phyloP scores from a whole-genome alignment of 257 asterid genomes.

The Fraxinus excelsior region DNA sequence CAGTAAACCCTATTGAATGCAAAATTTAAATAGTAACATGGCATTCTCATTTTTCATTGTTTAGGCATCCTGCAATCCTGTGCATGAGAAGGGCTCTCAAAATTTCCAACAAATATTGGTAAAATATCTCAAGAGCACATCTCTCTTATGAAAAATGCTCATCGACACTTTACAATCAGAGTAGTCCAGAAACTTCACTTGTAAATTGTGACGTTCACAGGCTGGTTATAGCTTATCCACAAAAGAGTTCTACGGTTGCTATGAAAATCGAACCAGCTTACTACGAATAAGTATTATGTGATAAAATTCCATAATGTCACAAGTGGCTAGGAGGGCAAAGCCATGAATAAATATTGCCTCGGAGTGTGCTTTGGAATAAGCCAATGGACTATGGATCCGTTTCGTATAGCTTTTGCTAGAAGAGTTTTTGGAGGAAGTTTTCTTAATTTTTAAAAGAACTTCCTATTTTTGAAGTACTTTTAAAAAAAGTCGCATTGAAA shows the following conservation, averaged over 20 bases:
- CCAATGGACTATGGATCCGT: constrained; percentile 48
- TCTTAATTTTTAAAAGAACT: no score
- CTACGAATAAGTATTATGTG: not conserved
- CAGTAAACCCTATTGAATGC: no score
- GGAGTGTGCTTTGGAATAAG: constrained; percentile 94
- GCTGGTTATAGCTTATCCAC: not conserved
- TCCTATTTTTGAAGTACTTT: no score
- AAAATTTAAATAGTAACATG: not conserved
- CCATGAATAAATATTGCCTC: constrained; percentile 74
- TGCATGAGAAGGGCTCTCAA: not conserved
- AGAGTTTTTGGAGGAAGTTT: no score
- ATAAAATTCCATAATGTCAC: constrained; percentile 15
- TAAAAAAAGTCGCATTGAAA: no score
- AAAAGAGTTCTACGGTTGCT: constrained; percentile 8
- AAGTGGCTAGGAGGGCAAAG: constrained; percentile 59
- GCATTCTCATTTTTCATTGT: not conserved
- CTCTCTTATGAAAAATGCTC: not conserved
- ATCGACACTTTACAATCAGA: not conserved
- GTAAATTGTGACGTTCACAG: not conserved
- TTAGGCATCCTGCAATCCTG: not conserved
- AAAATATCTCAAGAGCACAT: not conserved
- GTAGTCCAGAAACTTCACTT: constrained; percentile 14
- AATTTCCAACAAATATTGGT: no score
- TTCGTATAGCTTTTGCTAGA: no score
- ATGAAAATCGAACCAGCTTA: constrained; percentile 18